Evolutionary conservation across 805 yeast genomes (phyloP).

Genomic region (Candida namnaoensis): DNA sequence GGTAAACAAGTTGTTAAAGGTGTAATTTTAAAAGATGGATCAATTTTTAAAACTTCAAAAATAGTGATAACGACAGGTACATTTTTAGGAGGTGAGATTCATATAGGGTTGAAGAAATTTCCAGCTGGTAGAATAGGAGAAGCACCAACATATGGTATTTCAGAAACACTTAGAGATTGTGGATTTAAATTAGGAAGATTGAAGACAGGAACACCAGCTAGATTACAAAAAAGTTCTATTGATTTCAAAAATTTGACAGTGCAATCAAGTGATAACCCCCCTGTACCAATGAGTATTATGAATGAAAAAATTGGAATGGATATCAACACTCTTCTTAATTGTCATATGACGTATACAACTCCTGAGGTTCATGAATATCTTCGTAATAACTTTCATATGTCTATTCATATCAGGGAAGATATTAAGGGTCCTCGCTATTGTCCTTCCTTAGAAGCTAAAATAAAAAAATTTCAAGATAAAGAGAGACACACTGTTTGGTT

Average conservation of each 20-base stretch:
- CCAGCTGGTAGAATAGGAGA: slow-evolving; percentile 97
- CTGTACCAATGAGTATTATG: slow-evolving; percentile 84
- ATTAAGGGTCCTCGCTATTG: slow-evolving; percentile 97
- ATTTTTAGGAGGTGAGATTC: slow-evolving; percentile 89
- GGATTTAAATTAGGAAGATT: slow-evolving; percentile 84
- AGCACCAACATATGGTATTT: slow-evolving; percentile 81
- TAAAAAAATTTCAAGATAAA: slow-evolving; percentile 73
- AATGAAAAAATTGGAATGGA: slow-evolving; percentile 55
- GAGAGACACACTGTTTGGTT: slow-evolving; percentile 80
- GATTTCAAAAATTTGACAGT: slow-evolving; percentile 52
- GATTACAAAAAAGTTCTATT: slow-evolving; percentile 66
- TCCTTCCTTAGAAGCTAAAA: slow-evolving; percentile 90
- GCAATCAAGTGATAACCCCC: slow-evolving; percentile 78
- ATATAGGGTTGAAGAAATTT: slow-evolving; percentile 68
- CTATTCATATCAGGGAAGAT: slow-evolving; percentile 87
- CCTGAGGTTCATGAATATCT: slow-evolving; percentile 64
- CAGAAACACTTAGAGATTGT: slow-evolving; percentile 63
- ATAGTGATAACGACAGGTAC: slow-evolving; percentile 96
- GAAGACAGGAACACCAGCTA: slow-evolving; percentile 96
- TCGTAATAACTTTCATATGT: slow-evolving; percentile 61
- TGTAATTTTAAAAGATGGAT: slow-evolving; percentile 63
- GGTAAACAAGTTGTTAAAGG: slow-evolving; percentile 43
- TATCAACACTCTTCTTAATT: slow-evolving; percentile 43
- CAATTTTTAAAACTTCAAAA: slow-evolving; percentile 45
- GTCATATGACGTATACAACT: slow-evolving; percentile 77